phyloP scores from a whole-genome alignment of 371 early-diverging fungal species.

The Mortierella sp. region DNA sequence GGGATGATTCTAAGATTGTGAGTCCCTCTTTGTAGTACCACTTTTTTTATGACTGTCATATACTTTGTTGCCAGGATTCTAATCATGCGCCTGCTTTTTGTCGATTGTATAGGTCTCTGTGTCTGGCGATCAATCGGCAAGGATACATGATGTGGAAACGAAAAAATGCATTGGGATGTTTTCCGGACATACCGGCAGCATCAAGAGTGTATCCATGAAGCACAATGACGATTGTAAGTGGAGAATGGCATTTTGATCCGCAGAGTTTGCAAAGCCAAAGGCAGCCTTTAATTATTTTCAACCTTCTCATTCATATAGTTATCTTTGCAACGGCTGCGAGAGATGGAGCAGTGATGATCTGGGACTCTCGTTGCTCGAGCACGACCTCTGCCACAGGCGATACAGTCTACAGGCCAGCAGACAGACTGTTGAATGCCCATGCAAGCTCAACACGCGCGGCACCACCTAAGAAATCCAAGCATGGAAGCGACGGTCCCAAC shows the following conservation, averaged over 20 bases:
- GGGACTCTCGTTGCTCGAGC: conserved; percentile 54
- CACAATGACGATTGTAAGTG: conserved; percentile 41
- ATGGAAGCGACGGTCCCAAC: conserved; percentile 50
- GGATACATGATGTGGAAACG: conserved; percentile 49
- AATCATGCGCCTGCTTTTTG: not conserved
- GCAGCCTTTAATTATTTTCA: not conserved
- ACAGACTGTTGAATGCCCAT: conserved; percentile 46
- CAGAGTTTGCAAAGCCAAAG: not conserved
- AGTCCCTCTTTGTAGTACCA: not conserved
- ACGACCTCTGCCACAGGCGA: conserved; percentile 44
- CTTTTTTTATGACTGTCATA: not conserved
- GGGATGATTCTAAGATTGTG: conserved; percentile 49
- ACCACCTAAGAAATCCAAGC: conserved; percentile 45
- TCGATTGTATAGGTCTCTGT: conserved; percentile 35
- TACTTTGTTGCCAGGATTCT: not conserved
- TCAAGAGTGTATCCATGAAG: conserved; percentile 51
- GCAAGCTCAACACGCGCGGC: conserved; percentile 26
- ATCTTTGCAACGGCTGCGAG: conserved; percentile 55
- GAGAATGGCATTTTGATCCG: not conserved
- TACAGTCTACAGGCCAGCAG: conserved; percentile 34
- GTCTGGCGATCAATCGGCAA: conserved; percentile 52
- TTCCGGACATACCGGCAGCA: conserved; percentile 50
- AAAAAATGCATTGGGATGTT: conserved; percentile 40
- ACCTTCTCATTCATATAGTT: conserved; percentile 18
- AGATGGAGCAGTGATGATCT: conserved; percentile 51